Percentiles rank a stretch among this genome's conserved stretches.
Conservation (phyloP, 2,329 filamentous ascomycete species). For the Thielaviopsis populi region DNA sequence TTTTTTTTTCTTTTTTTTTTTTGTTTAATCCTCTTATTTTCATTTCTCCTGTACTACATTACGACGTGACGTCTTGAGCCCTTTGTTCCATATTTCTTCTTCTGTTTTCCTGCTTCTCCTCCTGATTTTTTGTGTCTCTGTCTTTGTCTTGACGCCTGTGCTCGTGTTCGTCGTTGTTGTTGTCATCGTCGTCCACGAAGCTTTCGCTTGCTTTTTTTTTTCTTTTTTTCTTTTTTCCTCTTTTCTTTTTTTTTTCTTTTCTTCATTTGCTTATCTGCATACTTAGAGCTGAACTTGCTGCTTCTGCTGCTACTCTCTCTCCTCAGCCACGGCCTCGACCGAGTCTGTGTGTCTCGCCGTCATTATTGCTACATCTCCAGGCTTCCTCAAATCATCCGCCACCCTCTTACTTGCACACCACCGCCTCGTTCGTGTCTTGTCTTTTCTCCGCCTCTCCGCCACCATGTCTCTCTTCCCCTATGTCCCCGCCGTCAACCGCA, state of each 20-base stretch:
- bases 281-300: background rate
- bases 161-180: too few relatives aligned
- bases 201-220: background rate
- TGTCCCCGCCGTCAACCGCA: slow-evolving; percentile 10
- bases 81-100: too few relatives aligned
- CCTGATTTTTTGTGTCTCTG: background rate
- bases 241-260: too few relatives aligned
- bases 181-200: background rate
- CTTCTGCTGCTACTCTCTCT: too few relatives aligned
- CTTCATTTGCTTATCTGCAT: background rate
- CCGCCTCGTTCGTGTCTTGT: background rate
- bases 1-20: background rate
- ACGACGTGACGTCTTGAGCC: too few relatives aligned
- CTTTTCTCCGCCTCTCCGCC: background rate
- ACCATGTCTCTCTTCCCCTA: slow-evolving; percentile 11
- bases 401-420: background rate
- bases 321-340: too few relatives aligned
- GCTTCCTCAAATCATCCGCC: background rate
- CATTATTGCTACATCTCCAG: background rate
- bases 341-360: background rate
- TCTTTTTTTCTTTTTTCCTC: slow-evolving; percentile 2
- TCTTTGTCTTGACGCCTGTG: too few relatives aligned
- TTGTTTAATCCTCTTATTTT: background rate
- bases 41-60: background rate
- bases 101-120: background rate